Conservation (phyloP, 169 alveolate genomes). For the Eimeria tenella region DNA sequence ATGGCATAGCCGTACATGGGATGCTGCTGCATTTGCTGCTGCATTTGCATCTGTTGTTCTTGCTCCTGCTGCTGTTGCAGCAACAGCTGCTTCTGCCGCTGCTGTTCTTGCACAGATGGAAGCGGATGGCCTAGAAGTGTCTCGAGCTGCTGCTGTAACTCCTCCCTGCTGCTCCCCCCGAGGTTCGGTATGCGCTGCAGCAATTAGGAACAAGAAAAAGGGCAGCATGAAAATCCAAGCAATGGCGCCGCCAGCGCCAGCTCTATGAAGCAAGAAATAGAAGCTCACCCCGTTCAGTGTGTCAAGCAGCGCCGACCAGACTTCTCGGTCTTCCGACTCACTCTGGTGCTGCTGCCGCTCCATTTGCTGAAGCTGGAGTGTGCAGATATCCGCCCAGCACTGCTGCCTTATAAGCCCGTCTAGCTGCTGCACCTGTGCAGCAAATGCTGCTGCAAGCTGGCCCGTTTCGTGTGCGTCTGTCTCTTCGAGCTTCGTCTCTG, state of each 20-base stretch:
- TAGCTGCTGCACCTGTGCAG: conserved; percentile 51
- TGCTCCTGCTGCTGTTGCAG: neutral
- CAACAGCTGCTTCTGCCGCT: conserved; percentile 42
- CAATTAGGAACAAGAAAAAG: neutral
- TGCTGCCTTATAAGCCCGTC: conserved; percentile 40
- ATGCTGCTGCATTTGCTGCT: conserved; percentile 41
- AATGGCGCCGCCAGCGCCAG: neutral
- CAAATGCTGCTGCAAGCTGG: conserved; percentile 15
- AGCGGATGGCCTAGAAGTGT: conserved; percentile 51
- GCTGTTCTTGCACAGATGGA: conserved; percentile 25
- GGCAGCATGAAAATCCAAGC: neutral
- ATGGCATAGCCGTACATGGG: conserved; percentile 16
- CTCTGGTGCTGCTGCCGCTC: conserved; percentile 52
- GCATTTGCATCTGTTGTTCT: neutral
- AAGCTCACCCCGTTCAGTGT: neutral
- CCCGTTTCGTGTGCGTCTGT: neutral
- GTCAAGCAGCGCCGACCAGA: neutral
- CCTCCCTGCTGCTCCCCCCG: conserved; percentile 33
- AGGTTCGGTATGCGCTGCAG: neutral
- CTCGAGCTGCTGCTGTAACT: conserved; percentile 29
- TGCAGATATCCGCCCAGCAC: conserved; percentile 20
- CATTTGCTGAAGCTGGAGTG: neutral
- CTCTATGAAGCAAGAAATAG: neutral
- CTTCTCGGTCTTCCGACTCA: neutral
- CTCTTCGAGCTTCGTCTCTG: neutral